Percentiles rank a stretch among this genome's conserved stretches.
phyloP scores from a whole-genome alignment of 805 yeast species.

The Danielozyma ontarioensis region DNA sequence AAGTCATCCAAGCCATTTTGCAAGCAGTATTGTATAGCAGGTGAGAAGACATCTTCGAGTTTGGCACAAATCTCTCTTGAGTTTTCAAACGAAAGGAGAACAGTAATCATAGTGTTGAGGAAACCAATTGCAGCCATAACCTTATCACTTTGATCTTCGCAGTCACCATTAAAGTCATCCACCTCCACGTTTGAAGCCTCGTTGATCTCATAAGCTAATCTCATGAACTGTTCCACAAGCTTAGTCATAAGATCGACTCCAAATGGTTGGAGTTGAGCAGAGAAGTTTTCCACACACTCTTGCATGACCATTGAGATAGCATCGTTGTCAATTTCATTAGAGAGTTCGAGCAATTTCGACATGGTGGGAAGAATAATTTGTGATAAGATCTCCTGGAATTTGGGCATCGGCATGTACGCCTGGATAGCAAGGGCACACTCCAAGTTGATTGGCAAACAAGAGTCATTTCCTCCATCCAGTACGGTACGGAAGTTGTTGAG shows the following conservation, averaged over 20 bases:
- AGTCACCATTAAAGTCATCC: slow-evolving; percentile 22
- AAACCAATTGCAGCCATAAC: slow-evolving; percentile 79
- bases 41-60: slow-evolving; percentile 63
- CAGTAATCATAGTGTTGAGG: slow-evolving; percentile 75
- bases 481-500: slow-evolving; percentile 22
- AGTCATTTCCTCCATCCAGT: slow-evolving; percentile 8
- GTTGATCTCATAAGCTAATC: slow-evolving; percentile 36
- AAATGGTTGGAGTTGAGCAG: slow-evolving; percentile 63
- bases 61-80: slow-evolving; percentile 59
- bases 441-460: slow-evolving; percentile 67
- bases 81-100: slow-evolving; percentile 76
- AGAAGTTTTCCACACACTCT: slow-evolving; percentile 85
- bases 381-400: slow-evolving; percentile 65
- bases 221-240: slow-evolving; percentile 22
- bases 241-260: slow-evolving; percentile 24
- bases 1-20: slow-evolving; percentile 65
- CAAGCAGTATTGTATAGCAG: slow-evolving; percentile 65
- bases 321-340: slow-evolving; percentile 83
- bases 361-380: slow-evolving; percentile 72
- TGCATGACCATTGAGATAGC: slow-evolving; percentile 88
- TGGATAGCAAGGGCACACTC: slow-evolving; percentile 85
- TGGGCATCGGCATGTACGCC: slow-evolving; percentile 59
- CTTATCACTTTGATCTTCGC: slow-evolving; percentile 51
- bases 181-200: slow-evolving; percentile 42
- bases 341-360: slow-evolving; percentile 68